phyloP scores from a whole-genome alignment of 192 early-diverging fungal genomes.

The Tieghemiomyces parasiticus region DNA sequence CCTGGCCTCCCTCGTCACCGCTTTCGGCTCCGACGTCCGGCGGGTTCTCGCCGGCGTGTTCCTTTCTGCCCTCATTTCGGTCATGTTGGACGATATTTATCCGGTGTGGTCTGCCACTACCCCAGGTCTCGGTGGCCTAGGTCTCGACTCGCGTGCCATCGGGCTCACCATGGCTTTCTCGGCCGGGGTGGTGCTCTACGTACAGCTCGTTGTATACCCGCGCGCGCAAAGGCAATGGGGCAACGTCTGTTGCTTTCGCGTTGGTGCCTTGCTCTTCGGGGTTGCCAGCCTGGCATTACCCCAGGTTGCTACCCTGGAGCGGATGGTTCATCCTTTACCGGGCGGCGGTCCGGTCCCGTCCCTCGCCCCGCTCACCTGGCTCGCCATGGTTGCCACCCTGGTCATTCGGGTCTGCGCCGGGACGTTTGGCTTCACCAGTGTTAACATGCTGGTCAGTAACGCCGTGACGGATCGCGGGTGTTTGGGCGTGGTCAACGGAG shows the following conservation, averaged over 20 bases:
- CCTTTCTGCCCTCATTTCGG: slow-evolving; percentile 13
- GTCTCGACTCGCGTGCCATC: slow-evolving; percentile 29
- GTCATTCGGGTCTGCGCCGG: not conserved
- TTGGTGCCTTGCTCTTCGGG: slow-evolving; percentile 13
- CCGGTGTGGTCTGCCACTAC: slow-evolving; percentile 27
- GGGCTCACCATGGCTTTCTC: slow-evolving; percentile 29
- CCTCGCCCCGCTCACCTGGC: not conserved
- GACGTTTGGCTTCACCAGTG: not conserved
- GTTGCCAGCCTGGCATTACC: slow-evolving; percentile 14
- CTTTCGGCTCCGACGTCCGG: not conserved
- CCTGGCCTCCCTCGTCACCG: not conserved
- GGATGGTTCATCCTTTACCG: not conserved
- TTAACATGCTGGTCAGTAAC: not conserved
- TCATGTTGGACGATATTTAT: slow-evolving; percentile 19
- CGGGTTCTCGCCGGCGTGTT: not conserved
- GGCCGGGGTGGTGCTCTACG: slow-evolving; percentile 23
- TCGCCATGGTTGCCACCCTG: not conserved
- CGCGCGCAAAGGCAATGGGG: slow-evolving; percentile 26
- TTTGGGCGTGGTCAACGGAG: slow-evolving; percentile 1
- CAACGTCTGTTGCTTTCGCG: slow-evolving; percentile 22
- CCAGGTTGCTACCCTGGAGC: not conserved
- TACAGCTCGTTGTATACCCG: slow-evolving; percentile 34
- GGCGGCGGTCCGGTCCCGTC: not conserved
- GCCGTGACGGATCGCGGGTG: not conserved
- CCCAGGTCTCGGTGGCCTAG: slow-evolving; percentile 29